These are phyloP conservation scores for Blastosporella zonata DNA, from an alignment of 1,284 basidiomycete species.

Conservation along the genomic window DNA sequence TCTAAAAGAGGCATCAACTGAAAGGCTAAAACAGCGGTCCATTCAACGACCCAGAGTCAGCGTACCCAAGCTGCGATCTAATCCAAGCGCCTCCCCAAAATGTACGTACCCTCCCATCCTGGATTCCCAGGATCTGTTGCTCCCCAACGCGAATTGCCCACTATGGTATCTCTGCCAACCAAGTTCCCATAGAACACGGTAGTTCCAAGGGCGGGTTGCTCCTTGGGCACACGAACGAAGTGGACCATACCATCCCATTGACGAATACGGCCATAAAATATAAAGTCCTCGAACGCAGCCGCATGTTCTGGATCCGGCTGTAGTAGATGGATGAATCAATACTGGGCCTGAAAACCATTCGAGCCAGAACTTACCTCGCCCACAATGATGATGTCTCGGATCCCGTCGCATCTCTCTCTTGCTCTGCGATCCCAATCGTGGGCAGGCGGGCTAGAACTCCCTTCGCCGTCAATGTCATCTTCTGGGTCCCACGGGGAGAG, in stretches of 20 bases:
- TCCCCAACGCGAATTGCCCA: slow-evolving; percentile 9
- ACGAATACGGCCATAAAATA: slow-evolving; percentile 11
- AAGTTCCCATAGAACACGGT: slow-evolving; percentile 6
- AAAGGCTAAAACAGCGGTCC: no score
- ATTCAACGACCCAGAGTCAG: no score
- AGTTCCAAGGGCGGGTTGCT: not conserved
- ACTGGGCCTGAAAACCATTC: not conserved
- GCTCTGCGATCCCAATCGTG: slow-evolving; percentile 12
- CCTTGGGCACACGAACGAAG: slow-evolving; percentile 5
- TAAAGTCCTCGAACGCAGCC: slow-evolving; percentile 3
- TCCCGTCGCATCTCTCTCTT: slow-evolving; percentile 5
- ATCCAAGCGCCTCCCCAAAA: slow-evolving; percentile 5
- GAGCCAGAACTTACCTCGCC: not conserved
- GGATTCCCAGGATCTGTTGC: slow-evolving; percentile 3
- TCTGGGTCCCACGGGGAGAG: not conserved
- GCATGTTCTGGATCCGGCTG: slow-evolving; percentile 11
- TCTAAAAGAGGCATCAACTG: no score
- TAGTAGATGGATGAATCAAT: not conserved
- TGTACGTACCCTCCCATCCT: slow-evolving; percentile 2
- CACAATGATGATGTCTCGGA: slow-evolving; percentile 7
- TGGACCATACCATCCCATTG: slow-evolving; percentile 12
- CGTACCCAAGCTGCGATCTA: no score
- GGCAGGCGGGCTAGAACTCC: not conserved
- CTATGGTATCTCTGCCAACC: slow-evolving; percentile 5
- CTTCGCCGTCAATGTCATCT: not conserved